Evolutionary conservation across 2,329 filamentous ascomycete genomes (phyloP).

Genomic region (Emergomyces orientalis): DNA sequence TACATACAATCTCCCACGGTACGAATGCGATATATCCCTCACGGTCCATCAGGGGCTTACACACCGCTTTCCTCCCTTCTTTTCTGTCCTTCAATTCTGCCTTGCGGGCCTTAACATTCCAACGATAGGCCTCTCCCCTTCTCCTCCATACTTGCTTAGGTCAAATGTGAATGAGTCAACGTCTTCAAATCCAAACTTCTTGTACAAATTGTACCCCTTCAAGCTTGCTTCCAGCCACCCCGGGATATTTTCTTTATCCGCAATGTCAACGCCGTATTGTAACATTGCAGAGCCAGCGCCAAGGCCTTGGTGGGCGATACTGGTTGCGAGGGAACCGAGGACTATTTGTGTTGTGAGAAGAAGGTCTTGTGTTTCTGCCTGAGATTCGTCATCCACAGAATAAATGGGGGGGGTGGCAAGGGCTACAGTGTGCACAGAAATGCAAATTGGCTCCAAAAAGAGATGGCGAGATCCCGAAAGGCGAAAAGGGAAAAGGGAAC

Average conservation of each 20-base stretch:
- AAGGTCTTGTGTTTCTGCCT: too few species aligned
- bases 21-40: not conserved
- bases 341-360: conserved; percentile 14
- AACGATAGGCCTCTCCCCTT: conserved; percentile 13
- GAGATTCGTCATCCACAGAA: not conserved
- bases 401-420: not conserved
- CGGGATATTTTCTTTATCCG: conserved; percentile 17
- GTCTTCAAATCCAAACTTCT: conserved; percentile 23
- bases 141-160: conserved; percentile 16
- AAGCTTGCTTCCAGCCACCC: conserved; percentile 21
- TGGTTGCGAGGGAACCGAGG: conserved; percentile 26
- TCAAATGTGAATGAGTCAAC: conserved; percentile 13
- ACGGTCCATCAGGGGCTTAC: not conserved
- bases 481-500: not conserved
- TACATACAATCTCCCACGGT: not conserved
- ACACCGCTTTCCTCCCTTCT: not conserved
- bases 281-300: conserved; percentile 23
- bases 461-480: not conserved
- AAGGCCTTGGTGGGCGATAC: conserved; percentile 22
- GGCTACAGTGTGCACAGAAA: not conserved
- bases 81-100: not conserved
- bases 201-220: conserved; percentile 22
- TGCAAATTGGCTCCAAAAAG: not conserved
- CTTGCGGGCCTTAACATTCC: conserved; percentile 10
- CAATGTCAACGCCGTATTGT: conserved; percentile 19